Evolutionary conservation across 805 yeast species (phyloP), one percentile per base, ranked within the genome.

Genomic region (Hanseniaspora singularis): DNA sequence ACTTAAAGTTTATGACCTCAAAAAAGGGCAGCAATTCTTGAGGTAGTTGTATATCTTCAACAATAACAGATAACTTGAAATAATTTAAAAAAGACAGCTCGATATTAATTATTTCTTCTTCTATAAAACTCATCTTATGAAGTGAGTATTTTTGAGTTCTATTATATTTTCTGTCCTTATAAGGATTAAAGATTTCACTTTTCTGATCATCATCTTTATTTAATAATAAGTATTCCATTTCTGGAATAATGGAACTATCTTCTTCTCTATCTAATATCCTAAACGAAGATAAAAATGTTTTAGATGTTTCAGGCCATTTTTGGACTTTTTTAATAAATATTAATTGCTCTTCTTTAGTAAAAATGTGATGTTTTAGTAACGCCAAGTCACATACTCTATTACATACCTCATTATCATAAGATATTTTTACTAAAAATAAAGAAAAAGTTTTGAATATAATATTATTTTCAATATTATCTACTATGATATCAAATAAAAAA

Each of bases 21-120:
- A 26, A 26, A 11, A 8, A 26, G 11, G 28, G 28, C 11, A 8
- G 7, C 28, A 26, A 8, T 7, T 11, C 7, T 8, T 8, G 28
- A 26, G 7, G 10, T 11, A 26, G 11, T 26, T 49, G 50, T 31
- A 61, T 64, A 27, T 56, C 51, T 33, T 55, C 55, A 2, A 62
- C 56, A 1, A 40, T 36, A 22, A 57, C 52, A 7, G 52, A 45
- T 33, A 62, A 50, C 18, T 51, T 50, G 4, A 57, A 42, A 40
- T 55, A 55, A 38, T 60, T 58, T 5, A 60, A n/a, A 16, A 44
- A 23, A 15, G 24, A 12, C 15, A 44, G 36, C 1, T 31, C 14
- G 3, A 44, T 6, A 3, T 10, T 30, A 5, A 37, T 24, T 4
- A 16, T 24, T 7, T 44, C 41, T n/a, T 37, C 27, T 18, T 37